These are phyloP conservation scores for Eutrema salsugineum DNA, from an alignment of 441 rosid species.

Conservation along the genomic window DNA sequence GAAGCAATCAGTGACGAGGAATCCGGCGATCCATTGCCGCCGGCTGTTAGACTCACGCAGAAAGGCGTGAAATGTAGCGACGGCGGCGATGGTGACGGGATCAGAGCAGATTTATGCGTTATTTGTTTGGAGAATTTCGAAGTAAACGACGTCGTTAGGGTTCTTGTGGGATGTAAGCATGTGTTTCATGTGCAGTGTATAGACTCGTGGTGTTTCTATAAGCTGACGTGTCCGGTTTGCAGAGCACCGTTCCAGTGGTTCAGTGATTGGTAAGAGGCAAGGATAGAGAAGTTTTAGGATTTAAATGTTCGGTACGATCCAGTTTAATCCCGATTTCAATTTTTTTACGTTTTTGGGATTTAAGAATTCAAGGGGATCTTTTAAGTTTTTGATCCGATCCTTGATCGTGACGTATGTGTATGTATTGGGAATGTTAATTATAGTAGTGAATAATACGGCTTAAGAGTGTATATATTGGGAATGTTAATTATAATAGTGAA, in stretches of 20 bases:
- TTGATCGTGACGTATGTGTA: neutral
- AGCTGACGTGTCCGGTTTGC: conserved; percentile 34
- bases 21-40: conserved; percentile 22
- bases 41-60: conserved; percentile 16
- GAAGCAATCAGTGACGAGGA: conserved; percentile 23
- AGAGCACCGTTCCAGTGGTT: conserved; percentile 33
- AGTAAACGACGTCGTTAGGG: conserved; percentile 25
- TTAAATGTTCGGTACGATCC: conserved; percentile 13
- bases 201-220: conserved; percentile 34
- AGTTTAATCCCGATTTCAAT: conserved; percentile 6
- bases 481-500: neutral
- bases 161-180: conserved; percentile 25
- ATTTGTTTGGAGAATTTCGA: conserved; percentile 27
- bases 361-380: neutral
- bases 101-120: conserved; percentile 15
- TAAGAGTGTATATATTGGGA: neutral
- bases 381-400: neutral
- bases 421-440: neutral
- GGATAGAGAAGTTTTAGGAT: neutral
- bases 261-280: neutral
- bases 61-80: neutral
- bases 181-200: conserved; percentile 34
- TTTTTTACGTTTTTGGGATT: neutral
- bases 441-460: neutral
- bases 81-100: neutral